phyloP scores from a whole-genome alignment of 2,329 filamentous ascomycete species.

The Phialophora macrospora region DNA sequence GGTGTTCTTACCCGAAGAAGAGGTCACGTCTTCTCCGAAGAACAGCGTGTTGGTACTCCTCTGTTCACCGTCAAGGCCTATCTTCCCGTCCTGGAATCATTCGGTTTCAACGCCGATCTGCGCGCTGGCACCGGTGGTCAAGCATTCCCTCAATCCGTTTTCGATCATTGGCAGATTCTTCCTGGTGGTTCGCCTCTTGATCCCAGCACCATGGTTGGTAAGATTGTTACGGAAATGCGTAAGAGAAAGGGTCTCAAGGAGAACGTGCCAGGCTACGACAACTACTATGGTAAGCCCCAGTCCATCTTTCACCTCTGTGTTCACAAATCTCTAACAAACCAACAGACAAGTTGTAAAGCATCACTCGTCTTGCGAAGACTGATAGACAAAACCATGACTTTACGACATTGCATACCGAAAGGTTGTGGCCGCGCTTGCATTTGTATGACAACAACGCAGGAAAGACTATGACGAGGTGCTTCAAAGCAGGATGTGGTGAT shows the following conservation, averaged over 20 bases:
- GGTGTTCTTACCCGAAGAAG: conserved; percentile 95
- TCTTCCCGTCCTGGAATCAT: conserved; percentile 94
- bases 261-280: conserved; percentile 88
- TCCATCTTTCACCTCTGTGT: neutral
- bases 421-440: conserved; percentile 30
- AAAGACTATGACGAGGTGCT: conserved; percentile 22
- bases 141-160: conserved; percentile 98
- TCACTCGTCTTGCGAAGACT: conserved; percentile 24
- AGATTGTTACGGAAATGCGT: conserved; percentile 85
- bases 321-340: conserved; percentile 47
- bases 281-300: conserved; percentile 70
- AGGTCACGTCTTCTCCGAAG: conserved; percentile 99
- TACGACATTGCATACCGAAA: conserved; percentile 33
- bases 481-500: neutral
- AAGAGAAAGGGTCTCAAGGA: conserved; percentile 99
- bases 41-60: conserved; percentile 97
- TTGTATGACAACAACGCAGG: conserved; percentile 19
- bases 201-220: conserved; percentile 76
- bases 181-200: conserved; percentile 93
- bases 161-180: conserved; percentile 98
- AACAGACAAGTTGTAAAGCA: conserved; percentile 87
- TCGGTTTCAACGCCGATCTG: conserved; percentile 98
- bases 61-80: conserved; percentile 99
- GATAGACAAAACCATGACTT: conserved; percentile 34
- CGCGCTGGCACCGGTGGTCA: conserved; percentile 91